Conservation (phyloP, 2,329 filamentous ascomycete genomes). For the Scedosporium aurantiacum region DNA sequence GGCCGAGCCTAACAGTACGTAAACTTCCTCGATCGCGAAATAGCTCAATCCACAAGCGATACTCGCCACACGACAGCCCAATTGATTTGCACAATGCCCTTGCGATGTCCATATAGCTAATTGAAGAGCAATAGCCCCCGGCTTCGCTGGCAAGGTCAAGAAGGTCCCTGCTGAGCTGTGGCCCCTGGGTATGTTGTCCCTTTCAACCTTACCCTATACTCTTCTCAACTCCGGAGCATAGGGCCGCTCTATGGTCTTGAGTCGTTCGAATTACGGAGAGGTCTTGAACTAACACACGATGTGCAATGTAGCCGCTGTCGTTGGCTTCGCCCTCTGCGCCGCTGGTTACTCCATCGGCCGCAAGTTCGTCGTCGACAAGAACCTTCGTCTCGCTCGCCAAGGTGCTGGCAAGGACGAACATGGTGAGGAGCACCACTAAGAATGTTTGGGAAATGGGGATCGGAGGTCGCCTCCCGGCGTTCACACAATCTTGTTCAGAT, state of each 20-base stretch:
- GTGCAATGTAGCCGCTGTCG: conserved; percentile 58
- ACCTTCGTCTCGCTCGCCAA: conserved; percentile 74
- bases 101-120: background rate
- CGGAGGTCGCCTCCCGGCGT: background rate
- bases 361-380: conserved; percentile 85
- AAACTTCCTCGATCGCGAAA: background rate
- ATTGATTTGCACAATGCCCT: background rate
- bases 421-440: conserved; percentile 22
- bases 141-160: background rate
- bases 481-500: conserved; percentile 1
- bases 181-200: conserved; percentile 63
- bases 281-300: conserved; percentile 14
- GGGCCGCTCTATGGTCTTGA: too few species aligned
- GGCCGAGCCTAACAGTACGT: background rate
- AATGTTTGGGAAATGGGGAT: conserved; percentile 3
- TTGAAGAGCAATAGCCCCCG: background rate
- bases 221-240: too few species aligned
- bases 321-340: conserved; percentile 71
- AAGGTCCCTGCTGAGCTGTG: conserved; percentile 88
- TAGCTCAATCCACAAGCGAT: conserved; percentile 87
- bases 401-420: conserved; percentile 30
- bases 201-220: background rate
- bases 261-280: background rate
- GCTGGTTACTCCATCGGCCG: conserved; percentile 70
- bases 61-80: conserved; percentile 53